Base-by-base conservation (phyloP, 176 grass and related monocot genomes). In the Ensete ventricosum region DNA sequence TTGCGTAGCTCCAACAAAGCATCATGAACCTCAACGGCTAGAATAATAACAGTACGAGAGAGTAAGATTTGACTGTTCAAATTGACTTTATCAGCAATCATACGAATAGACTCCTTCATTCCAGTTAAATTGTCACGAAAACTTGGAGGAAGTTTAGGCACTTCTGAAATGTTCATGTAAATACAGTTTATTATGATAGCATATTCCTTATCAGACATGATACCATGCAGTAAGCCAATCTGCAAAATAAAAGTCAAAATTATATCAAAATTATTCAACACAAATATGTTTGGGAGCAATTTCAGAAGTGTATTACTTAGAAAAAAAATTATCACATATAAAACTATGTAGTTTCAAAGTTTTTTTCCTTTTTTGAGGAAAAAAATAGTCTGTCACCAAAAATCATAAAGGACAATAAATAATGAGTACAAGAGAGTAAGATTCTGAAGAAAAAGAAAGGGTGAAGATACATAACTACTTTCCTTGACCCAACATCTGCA, bases 131-230 rank as follows among this genome's bases (percentile, higher is more conserved):
- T 88, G 69, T 87, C 94, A 73, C 94, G 90, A 58, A 98, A 98
- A 84, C 88, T 89, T 68, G 90, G 94, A 16, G 94, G 94, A 76
- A 91, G 80, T 64, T 93, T 98, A 52, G 94, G 94, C 11, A 84
- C 43, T 81, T 98, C 94, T 10, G 90, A 87, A 27, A 98, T 71
- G 75, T 98, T 98, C 81, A 89, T 93, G 0, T 85, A 90, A 83
- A 93, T 79, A 82, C 94, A 98, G 72, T 75, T 91, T 73, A 85
- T 87, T 72, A 89, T 93, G 60, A 98, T 90, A 88, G 81, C 84
- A 80, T 98, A 98, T 81, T 98, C 94, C 77, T 93, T 98, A 85
- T 91, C 86, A 64, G 90, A 93, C 94, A 98, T 98, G 62, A 91
- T 80, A 79, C 71, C 90, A 73, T 98, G 94, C 12, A 98, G 85